Conservation (phyloP, 805 yeast species). For the Saturnispora gosingensis region DNA sequence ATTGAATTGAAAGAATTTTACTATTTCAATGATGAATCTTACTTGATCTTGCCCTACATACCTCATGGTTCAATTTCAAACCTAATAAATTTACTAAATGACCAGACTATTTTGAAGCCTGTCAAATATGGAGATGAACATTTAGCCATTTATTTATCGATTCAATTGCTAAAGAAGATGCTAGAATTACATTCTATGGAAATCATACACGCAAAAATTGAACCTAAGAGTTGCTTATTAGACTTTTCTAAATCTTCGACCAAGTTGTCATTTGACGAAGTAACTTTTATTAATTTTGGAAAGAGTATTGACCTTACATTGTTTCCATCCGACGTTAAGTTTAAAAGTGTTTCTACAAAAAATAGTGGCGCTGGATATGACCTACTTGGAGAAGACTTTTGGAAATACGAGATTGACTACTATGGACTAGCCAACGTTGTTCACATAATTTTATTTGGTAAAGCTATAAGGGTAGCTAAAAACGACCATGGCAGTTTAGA, state of each 20-base stretch:
- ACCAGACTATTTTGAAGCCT: conserved; percentile 14
- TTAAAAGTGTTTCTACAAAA: conserved; percentile 49
- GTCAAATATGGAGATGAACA: conserved; percentile 44
- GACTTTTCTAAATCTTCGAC: conserved; percentile 31
- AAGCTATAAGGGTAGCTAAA: conserved; percentile 36
- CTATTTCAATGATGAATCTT: conserved; percentile 57
- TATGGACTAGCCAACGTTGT: conserved; percentile 71
- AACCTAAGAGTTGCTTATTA: conserved; percentile 81
- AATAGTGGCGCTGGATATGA: conserved; percentile 59
- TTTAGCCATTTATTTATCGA: conserved; percentile 51
- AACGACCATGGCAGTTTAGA: conserved; percentile 19
- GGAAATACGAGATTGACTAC: conserved; percentile 79
- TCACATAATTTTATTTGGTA: conserved; percentile 67
- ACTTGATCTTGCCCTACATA: conserved; percentile 51
- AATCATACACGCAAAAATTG: conserved; percentile 77
- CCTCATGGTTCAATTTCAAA: conserved; percentile 70
- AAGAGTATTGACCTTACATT: conserved; percentile 63
- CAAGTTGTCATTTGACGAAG: conserved; percentile 15
- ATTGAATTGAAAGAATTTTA: conserved; percentile 45
- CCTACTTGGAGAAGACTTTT: conserved; percentile 47
- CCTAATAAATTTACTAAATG: conserved; percentile 41
- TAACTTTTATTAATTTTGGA: conserved; percentile 65
- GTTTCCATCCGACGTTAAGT: conserved; percentile 41
- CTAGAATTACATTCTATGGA: conserved; percentile 54
- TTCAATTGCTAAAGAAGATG: conserved; percentile 52